phyloP scores from a whole-genome alignment of 371 early-diverging fungal species.

The Coemansia sp. region DNA sequence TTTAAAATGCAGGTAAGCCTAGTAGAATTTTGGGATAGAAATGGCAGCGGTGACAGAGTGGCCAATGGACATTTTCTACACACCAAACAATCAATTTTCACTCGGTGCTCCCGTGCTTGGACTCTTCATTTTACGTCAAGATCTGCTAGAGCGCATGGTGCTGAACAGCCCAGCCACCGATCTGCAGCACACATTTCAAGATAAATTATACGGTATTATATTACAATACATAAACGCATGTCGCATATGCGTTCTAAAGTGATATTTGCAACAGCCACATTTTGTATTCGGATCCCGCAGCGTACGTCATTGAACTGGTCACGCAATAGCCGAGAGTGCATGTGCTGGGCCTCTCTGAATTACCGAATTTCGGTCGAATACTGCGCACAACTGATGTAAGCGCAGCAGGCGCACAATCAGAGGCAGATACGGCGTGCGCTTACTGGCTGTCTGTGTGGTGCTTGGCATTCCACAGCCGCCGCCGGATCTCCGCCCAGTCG shows the following conservation, averaged over 20 bases:
- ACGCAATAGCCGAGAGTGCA: background rate
- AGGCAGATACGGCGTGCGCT: background rate
- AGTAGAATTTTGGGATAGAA: background rate
- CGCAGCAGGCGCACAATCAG: background rate
- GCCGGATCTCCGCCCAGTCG: constrained; percentile 46
- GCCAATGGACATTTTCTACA: too few relatives aligned
- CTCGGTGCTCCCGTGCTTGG: too few relatives aligned
- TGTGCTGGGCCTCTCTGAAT: background rate
- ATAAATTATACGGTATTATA: background rate
- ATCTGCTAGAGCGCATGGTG: too few relatives aligned
- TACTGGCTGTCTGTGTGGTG: constrained; percentile 7
- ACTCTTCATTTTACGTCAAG: too few relatives aligned
- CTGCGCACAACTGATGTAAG: background rate
- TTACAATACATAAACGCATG: background rate
- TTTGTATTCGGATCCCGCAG: background rate
- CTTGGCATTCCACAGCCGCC: constrained; percentile 48
- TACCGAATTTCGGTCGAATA: background rate
- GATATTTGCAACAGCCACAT: background rate
- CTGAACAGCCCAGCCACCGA: background rate
- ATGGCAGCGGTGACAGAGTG: background rate
- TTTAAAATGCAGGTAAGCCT: background rate
- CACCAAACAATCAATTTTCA: too few relatives aligned
- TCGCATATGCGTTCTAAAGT: background rate
- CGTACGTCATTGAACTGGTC: background rate
- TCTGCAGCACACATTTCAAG: background rate